phyloP scores from a whole-genome alignment of 2,329 filamentous ascomycete species.

The Xylariaceae sp. region DNA sequence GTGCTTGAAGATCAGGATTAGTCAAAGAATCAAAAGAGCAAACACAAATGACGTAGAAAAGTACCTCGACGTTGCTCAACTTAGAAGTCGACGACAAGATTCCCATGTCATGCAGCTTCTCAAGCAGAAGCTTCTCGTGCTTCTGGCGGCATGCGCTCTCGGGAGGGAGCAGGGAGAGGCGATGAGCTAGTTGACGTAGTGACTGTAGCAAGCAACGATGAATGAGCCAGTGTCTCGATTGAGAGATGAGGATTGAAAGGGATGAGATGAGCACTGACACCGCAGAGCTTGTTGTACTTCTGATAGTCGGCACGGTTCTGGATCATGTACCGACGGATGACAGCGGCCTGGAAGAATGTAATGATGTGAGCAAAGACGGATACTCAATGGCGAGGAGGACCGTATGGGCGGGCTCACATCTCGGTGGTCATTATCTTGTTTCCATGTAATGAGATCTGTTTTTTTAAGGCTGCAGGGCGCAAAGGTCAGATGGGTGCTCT shows the following conservation, averaged over 20 bases:
- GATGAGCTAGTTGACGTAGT: slow-evolving; percentile 86
- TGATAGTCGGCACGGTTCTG: slow-evolving; percentile 85
- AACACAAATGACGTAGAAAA: background rate
- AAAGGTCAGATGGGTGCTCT: slow-evolving; percentile 1
- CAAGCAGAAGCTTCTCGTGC: slow-evolving; percentile 80
- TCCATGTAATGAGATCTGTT: slow-evolving; percentile 93
- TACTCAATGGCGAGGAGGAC: too few species aligned
- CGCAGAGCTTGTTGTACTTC: slow-evolving; percentile 60
- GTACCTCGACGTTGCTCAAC: slow-evolving; percentile 66
- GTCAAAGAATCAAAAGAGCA: background rate
- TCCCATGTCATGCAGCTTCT: slow-evolving; percentile 92
- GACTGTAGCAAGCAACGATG: slow-evolving; percentile 46
- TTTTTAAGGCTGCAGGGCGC: slow-evolving; percentile 62
- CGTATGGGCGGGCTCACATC: slow-evolving; percentile 47
- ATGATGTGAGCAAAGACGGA: background rate
- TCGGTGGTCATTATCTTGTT: slow-evolving; percentile 81
- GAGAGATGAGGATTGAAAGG: background rate
- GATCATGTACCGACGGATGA: slow-evolving; percentile 85
- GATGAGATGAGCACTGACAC: slow-evolving; percentile 45
- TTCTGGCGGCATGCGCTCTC: slow-evolving; percentile 74
- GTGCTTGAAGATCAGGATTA: slow-evolving; percentile 45
- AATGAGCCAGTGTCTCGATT: slow-evolving; percentile 3
- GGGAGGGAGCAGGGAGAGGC: slow-evolving; percentile 76
- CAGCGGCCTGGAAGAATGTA: slow-evolving; percentile 33
- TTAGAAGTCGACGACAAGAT: slow-evolving; percentile 73